Evolutionary conservation across 208 protist species (phyloP).

Genomic region (Trypanosoma lewisi): DNA sequence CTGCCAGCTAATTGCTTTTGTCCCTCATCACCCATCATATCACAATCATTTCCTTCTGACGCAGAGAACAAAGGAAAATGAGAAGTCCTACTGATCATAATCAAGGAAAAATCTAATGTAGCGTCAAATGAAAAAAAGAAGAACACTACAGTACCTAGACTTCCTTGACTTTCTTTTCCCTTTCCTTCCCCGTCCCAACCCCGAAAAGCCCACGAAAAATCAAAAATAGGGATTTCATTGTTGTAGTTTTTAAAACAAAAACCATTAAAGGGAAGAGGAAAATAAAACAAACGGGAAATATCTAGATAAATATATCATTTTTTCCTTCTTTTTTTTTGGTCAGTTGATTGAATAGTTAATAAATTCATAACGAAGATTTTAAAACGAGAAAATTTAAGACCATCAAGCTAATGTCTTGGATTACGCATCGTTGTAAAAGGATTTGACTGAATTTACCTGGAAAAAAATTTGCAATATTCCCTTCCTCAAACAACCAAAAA

Average conservation of each 20-base stretch:
- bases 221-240: not conserved
- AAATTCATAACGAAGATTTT: no score
- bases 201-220: not conserved
- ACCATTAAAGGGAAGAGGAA: not conserved
- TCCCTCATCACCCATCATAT: not conserved
- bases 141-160: not conserved
- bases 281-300: not conserved
- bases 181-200: not conserved
- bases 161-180: not conserved
- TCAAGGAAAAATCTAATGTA: not conserved
- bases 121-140: not conserved
- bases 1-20: not conserved
- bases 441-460: not conserved
- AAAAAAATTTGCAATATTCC: not conserved
- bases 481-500: not conserved
- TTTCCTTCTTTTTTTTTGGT: no score
- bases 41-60: not conserved
- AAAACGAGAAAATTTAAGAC: no score
- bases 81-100: conserved; percentile 1
- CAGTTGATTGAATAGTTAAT: no score
- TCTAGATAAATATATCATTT: no score
- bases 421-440: no score
- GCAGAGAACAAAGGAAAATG: not conserved
- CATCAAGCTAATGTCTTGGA: no score
- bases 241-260: not conserved